Conservation (phyloP, 805 yeast genomes). For the Nakazawaea pomicola region DNA sequence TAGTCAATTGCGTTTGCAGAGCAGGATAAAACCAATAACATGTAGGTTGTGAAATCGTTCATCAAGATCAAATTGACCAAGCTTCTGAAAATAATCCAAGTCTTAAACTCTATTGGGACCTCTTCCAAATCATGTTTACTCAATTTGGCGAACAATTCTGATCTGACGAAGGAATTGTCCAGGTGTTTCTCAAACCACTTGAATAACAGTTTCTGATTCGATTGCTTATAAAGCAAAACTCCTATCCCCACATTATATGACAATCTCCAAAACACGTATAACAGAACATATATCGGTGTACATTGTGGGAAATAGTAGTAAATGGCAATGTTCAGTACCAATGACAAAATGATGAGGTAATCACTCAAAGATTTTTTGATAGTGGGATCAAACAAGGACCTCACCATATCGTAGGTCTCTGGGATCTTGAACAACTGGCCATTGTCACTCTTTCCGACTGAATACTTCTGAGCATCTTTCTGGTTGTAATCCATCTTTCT, state of each 20-base stretch:
- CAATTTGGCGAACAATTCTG: constrained; percentile 44
- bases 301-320: constrained; percentile 25
- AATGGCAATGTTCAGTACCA: constrained; percentile 30
- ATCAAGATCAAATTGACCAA: constrained; percentile 76
- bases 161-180: constrained; percentile 35
- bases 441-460: constrained; percentile 37
- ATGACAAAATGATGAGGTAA: constrained; percentile 44
- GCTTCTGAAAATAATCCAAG: constrained; percentile 78
- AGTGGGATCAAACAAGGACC: constrained; percentile 74
- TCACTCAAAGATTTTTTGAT: constrained; percentile 65
- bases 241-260: constrained; percentile 83
- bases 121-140: constrained; percentile 25
- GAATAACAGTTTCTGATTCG: constrained; percentile 52
- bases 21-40: constrained; percentile 50
- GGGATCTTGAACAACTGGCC: constrained; percentile 47
- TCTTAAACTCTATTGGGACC: constrained; percentile 69
- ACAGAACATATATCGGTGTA: constrained; percentile 38
- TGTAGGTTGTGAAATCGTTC: constrained; percentile 78
- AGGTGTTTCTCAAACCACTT: constrained; percentile 23
- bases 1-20: constrained; percentile 34
- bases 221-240: constrained; percentile 57
- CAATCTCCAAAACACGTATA: constrained; percentile 71
- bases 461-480: constrained; percentile 16
- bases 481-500: constrained; percentile 13
- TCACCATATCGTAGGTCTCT: constrained; percentile 77